Conservation (phyloP, 2,329 filamentous ascomycete genomes). For the Graphilbum ipis-grandicollis region DNA sequence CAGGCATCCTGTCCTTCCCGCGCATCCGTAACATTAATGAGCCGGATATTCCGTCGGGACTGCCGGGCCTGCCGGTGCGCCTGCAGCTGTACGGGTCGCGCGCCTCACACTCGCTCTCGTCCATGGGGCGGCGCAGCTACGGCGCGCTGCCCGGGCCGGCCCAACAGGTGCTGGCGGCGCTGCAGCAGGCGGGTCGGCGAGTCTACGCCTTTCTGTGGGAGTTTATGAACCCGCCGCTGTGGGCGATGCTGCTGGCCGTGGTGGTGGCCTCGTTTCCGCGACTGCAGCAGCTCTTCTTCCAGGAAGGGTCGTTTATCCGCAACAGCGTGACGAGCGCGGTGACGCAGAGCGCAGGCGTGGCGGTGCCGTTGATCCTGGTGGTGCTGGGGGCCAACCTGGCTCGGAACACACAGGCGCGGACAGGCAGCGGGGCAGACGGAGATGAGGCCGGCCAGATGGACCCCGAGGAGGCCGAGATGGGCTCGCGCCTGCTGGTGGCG, state of each 20-base stretch:
- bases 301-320: slow-evolving; percentile 72
- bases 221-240: slow-evolving; percentile 96
- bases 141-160: slow-evolving; percentile 23
- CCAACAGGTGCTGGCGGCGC: slow-evolving; percentile 17
- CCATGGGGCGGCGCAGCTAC: slow-evolving; percentile 11
- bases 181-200: slow-evolving; percentile 20
- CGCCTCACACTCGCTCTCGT: slow-evolving; percentile 8
- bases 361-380: slow-evolving; percentile 86
- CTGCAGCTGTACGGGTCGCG: slow-evolving; percentile 12
- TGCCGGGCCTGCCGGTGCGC: slow-evolving; percentile 23
- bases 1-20: slow-evolving; percentile 46
- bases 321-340: slow-evolving; percentile 88
- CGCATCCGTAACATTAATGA: slow-evolving; percentile 29
- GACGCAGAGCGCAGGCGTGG: slow-evolving; percentile 70
- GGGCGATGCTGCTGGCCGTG: slow-evolving; percentile 90
- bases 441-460: slow-evolving; percentile 18
- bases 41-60: slow-evolving; percentile 20
- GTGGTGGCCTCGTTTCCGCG: slow-evolving; percentile 73
- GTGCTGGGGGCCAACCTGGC: slow-evolving; percentile 91
- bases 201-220: slow-evolving; percentile 57
- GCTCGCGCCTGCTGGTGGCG: slow-evolving; percentile 66
- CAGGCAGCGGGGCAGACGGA: slow-evolving; percentile 20
- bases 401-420: slow-evolving; percentile 65
- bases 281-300: slow-evolving; percentile 75
- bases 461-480: slow-evolving; percentile 50